Evolutionary conservation across 768 basidiomycete genomes (phyloP), one percentile per base, ranked within the genome.

Genomic region (Lactarius quietus): DNA sequence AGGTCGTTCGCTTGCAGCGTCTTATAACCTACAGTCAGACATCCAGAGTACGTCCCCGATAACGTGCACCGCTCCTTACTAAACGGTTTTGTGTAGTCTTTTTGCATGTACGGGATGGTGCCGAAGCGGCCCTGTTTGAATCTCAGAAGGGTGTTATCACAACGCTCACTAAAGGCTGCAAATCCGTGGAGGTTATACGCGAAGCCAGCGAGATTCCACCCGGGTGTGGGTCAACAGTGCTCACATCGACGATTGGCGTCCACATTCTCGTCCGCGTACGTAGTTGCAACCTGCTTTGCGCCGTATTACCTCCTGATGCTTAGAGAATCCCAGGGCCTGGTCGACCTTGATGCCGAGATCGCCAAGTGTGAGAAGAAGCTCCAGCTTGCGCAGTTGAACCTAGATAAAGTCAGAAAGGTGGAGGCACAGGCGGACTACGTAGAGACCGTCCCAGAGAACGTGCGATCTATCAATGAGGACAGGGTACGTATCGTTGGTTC

Each of bases 301-400:
- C 18, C 20, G 18, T 18, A 20, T 29, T 51, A 12, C 48, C 26
- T 51, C 14, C 23, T 51, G 48, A 51, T 15, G 26, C 26, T 3
- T 6, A 26, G 23, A 2, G 23, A 51, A 10, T 14, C 33, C 18
- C 70, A 97, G 94, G 94, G 95, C 29, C 86, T 95, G 45, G 88
- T 99, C 20, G 90, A 98, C 76, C 78, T 96, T 7, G 88, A 93
- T 54, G 85, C 84, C 2, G 96, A 98, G 77, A 90, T 97, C 53
- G 79, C 83, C 45, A 98, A 95, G 76, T 87, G 89, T 66, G 86
- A 93, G 73, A 98, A 97, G 84, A 97, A 95, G 77, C 82, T 92
- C 3, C 84, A 88, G 45, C 78, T 94, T 12, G 87, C 85, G 2
- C 79, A 81, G 59, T 67, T 90, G 57, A 88, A 85, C 69, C 77